Evolutionary conservation across 1,284 basidiomycete species (phyloP).

Genomic region (Cryptococcus wingfieldii): DNA sequence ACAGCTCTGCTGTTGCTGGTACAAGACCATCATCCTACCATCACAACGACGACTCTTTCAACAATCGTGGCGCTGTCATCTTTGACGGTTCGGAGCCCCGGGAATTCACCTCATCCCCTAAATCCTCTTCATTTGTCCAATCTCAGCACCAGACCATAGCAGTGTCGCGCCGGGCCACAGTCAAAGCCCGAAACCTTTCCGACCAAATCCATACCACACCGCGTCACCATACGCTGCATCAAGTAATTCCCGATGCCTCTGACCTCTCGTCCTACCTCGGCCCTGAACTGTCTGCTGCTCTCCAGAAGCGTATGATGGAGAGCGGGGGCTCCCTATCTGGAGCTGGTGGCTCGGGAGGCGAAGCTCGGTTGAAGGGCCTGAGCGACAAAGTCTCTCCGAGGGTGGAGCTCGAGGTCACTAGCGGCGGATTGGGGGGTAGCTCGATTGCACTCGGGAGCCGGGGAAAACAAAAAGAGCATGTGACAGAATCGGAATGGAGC

Average conservation of each 20-base stretch:
- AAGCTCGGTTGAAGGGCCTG: background rate
- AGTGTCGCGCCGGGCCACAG: background rate
- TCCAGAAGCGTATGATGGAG: background rate
- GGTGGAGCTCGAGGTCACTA: background rate
- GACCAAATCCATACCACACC: no score
- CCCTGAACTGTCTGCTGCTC: background rate
- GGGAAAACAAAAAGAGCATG: constrained; percentile 2
- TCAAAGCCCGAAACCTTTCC: no score
- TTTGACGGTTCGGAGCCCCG: no score
- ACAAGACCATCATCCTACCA: background rate
- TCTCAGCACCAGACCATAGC: background rate
- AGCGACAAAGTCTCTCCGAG: background rate
- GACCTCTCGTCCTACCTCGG: background rate
- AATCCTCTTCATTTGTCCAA: background rate
- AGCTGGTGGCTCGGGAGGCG: background rate
- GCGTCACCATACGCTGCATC: background rate
- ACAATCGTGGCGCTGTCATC: no score
- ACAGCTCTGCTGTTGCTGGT: background rate
- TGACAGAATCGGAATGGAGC: constrained; percentile 17
- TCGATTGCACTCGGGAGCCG: constrained; percentile 1
- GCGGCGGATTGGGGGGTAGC: background rate
- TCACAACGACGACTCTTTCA: no score
- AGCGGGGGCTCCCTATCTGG: background rate
- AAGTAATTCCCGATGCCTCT: background rate
- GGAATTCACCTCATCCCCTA: no score